phyloP scores from a whole-genome alignment of 164 flowering plant genomes.

The Tetrastigma voinierianum region DNA sequence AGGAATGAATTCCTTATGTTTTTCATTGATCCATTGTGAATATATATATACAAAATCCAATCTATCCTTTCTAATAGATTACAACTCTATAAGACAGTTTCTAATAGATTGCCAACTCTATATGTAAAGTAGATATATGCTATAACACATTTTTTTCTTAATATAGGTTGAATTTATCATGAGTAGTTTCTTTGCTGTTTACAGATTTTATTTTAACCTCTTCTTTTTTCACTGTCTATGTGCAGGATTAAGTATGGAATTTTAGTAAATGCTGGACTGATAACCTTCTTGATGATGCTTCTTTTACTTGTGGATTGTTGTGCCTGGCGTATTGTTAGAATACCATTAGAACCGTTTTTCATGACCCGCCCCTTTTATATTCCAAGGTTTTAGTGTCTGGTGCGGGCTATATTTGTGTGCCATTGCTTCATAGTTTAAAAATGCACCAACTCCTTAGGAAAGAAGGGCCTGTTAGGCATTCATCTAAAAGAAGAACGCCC shows the following conservation, averaged over 20 bases:
- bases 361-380: conserved; percentile 69
- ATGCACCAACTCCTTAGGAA: conserved; percentile 44
- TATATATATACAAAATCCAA: too few relatives aligned
- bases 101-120: too few relatives aligned
- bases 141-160: too few relatives aligned
- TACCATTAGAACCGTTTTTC: conserved; percentile 68
- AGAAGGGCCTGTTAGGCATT: conserved; percentile 49
- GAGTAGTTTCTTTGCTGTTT: too few relatives aligned
- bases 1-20: too few relatives aligned
- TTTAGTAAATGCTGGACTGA: conserved; percentile 54
- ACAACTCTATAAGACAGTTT: too few relatives aligned
- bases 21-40: too few relatives aligned
- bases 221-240: conserved; percentile 7
- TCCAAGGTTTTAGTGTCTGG: conserved; percentile 50
- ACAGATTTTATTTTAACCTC: not conserved
- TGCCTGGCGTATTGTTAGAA: conserved; percentile 87
- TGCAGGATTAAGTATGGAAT: conserved; percentile 69
- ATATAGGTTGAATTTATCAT: too few relatives aligned
- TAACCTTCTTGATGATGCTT: conserved; percentile 46
- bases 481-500: conserved; percentile 57
- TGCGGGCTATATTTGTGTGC: conserved; percentile 70
- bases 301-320: conserved; percentile 73
- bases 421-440: conserved; percentile 53
- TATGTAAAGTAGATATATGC: too few relatives aligned
- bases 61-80: too few relatives aligned